phyloP scores from a whole-genome alignment of 169 alveolate genomes.

The Plasmodium gallinaceum region DNA sequence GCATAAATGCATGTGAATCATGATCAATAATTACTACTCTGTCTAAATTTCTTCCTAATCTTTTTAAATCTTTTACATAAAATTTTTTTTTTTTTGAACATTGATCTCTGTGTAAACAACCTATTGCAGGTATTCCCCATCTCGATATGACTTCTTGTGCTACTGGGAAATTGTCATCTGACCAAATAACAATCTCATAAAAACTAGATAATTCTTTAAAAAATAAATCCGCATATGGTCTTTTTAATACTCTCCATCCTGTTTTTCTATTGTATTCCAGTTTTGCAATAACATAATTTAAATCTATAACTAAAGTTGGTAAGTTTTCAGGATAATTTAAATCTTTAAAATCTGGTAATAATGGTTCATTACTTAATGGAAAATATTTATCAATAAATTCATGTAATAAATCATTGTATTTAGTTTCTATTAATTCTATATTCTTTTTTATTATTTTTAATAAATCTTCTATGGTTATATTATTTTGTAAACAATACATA shows the following conservation, averaged over 20 bases:
- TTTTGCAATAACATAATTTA: conserved; percentile 90
- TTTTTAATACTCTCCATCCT: conserved; percentile 93
- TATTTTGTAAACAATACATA: conserved; percentile 49
- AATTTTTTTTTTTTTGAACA: conserved; percentile 87
- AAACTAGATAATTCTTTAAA: conserved; percentile 90
- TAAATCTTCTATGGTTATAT: conserved; percentile 43
- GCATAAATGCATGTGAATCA: conserved; percentile 85
- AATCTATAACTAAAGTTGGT: conserved; percentile 93
- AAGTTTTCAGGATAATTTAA: conserved; percentile 91
- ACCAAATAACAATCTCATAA: conserved; percentile 95
- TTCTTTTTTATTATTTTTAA: conserved; percentile 43
- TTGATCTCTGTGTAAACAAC: conserved; percentile 90
- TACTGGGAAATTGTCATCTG: conserved; percentile 92
- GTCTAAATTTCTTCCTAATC: conserved; percentile 90
- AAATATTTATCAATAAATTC: conserved; percentile 76
- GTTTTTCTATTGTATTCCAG: conserved; percentile 88
- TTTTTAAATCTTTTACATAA: conserved; percentile 84
- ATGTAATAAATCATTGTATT: conserved; percentile 53
- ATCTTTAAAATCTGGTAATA: conserved; percentile 90
- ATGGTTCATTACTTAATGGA: conserved; percentile 86
- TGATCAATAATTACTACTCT: conserved; percentile 90
- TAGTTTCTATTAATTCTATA: conserved; percentile 50
- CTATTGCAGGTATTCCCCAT: conserved; percentile 94
- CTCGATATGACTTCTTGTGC: conserved; percentile 91
- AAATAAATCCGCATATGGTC: conserved; percentile 94